Evolutionary conservation across 768 basidiomycete genomes (phyloP).

Genomic region (Russula brevipes): DNA sequence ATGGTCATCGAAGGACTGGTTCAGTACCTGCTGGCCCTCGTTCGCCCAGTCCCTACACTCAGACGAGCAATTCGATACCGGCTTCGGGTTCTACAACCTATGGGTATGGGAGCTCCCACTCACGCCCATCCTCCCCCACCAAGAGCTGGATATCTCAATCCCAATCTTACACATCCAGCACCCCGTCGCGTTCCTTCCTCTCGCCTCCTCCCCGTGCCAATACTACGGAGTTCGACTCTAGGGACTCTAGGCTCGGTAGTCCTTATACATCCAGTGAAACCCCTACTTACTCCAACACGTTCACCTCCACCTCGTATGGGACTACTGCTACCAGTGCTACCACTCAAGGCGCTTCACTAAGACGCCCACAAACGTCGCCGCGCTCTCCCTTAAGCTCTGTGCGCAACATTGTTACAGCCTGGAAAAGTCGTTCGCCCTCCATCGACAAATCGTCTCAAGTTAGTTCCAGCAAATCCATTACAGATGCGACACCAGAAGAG

Average conservation of each 20-base stretch:
- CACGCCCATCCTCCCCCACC: slow-evolving; percentile 46
- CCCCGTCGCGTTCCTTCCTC: slow-evolving; percentile 36
- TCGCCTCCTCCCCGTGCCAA: slow-evolving; percentile 42
- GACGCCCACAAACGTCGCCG: slow-evolving; percentile 58
- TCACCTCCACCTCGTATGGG: slow-evolving; percentile 36
- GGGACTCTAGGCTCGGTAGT: slow-evolving; percentile 36
- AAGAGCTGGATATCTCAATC: slow-evolving; percentile 39
- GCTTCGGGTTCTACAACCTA: slow-evolving; percentile 36
- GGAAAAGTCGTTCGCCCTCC: slow-evolving; percentile 69
- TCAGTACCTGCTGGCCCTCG: slow-evolving; percentile 42
- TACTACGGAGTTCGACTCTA: slow-evolving; percentile 29
- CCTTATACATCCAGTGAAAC: slow-evolving; percentile 27
- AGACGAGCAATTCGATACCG: slow-evolving; percentile 39
- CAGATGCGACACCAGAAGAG: slow-evolving; percentile 29
- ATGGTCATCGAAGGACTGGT: slow-evolving; percentile 48
- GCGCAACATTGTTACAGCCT: slow-evolving; percentile 70
- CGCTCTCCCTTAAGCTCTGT: slow-evolving; percentile 70
- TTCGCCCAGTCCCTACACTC: slow-evolving; percentile 37
- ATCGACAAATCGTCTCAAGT: slow-evolving; percentile 24
- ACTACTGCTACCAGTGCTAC: slow-evolving; percentile 34
- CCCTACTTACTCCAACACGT: slow-evolving; percentile 35
- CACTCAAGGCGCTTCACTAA: slow-evolving; percentile 47
- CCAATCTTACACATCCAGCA: slow-evolving; percentile 25
- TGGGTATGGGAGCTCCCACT: slow-evolving; percentile 36
- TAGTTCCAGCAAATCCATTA: slow-evolving; percentile 16